These are phyloP conservation scores for Blepharisma japonicum DNA, from an alignment of 73 alveolate genomes.

Conservation along the genomic window DNA sequence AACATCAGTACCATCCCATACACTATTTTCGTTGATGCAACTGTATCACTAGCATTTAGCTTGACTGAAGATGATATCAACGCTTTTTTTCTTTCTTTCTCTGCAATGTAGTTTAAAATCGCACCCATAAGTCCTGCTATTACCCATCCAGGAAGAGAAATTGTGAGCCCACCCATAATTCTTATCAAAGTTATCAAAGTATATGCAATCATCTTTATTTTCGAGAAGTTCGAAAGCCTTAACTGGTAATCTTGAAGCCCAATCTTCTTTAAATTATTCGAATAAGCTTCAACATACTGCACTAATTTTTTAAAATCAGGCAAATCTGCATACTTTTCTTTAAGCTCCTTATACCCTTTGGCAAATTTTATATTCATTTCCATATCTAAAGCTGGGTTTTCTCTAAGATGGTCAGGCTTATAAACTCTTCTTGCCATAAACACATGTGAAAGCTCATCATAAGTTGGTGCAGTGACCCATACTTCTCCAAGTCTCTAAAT, in stretches of 20 bases:
- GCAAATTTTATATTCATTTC: slow-evolving; percentile 76
- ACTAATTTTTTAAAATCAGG: slow-evolving; percentile 57
- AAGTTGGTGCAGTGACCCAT: slow-evolving; percentile 84
- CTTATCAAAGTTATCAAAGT: neutral
- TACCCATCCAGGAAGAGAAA: slow-evolving; percentile 71
- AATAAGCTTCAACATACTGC: slow-evolving; percentile 58
- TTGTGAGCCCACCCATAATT: slow-evolving; percentile 28
- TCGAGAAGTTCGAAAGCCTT: slow-evolving; percentile 31
- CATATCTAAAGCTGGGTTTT: slow-evolving; percentile 55
- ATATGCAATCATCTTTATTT: neutral
- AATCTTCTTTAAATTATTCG: slow-evolving; percentile 63
- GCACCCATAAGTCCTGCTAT: slow-evolving; percentile 62
- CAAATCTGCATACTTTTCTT: slow-evolving; percentile 49
- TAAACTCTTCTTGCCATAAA: slow-evolving; percentile 79
- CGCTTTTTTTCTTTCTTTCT: slow-evolving; percentile 71
- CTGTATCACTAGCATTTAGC: slow-evolving; percentile 74
- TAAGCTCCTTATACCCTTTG: slow-evolving; percentile 51
- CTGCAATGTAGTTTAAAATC: slow-evolving; percentile 53
- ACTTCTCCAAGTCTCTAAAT: slow-evolving; percentile 71
- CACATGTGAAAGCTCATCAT: slow-evolving; percentile 67
- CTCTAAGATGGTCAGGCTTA: slow-evolving; percentile 69
- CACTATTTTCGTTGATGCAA: slow-evolving; percentile 70
- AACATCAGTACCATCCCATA: slow-evolving; percentile 56
- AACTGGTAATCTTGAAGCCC: slow-evolving; percentile 82
- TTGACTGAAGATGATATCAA: slow-evolving; percentile 70